These are phyloP conservation scores for Candida odintsovae DNA, from an alignment of 805 yeast genomes.

Conservation along the genomic window DNA sequence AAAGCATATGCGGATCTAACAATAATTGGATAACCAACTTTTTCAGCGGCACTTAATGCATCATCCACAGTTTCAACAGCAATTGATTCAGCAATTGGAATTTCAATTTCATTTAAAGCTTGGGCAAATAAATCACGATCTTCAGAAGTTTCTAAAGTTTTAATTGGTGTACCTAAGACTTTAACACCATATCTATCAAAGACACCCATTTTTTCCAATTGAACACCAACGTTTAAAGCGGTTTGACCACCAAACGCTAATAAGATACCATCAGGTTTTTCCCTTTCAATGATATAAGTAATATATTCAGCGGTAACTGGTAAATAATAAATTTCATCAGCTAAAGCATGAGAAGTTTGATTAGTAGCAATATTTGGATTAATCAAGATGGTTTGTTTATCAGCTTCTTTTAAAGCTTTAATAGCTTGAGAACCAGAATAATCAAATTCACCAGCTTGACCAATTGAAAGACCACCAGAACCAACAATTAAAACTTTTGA, in stretches of 20 bases:
- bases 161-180: conserved; percentile 96
- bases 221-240: conserved; percentile 92
- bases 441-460: conserved; percentile 98
- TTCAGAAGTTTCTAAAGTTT: conserved; percentile 92
- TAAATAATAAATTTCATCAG: conserved; percentile 90
- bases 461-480: conserved; percentile 95
- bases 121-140: conserved; percentile 95
- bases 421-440: conserved; percentile 97
- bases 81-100: conserved; percentile 94
- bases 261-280: conserved; percentile 92
- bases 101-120: conserved; percentile 90
- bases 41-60: conserved; percentile 83
- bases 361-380: conserved; percentile 97
- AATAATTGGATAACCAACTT: conserved; percentile 91
- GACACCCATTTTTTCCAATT: conserved; percentile 90
- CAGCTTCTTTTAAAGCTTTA: conserved; percentile 88
- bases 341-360: conserved; percentile 91
- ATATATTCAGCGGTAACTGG: conserved; percentile 98
- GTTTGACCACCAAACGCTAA: conserved; percentile 99
- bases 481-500: conserved; percentile 88
- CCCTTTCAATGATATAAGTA: conserved; percentile 91
- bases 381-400: conserved; percentile 77
- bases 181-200: conserved; percentile 86
- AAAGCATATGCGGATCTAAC: conserved; percentile 96
- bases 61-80: conserved; percentile 94